Evolutionary conservation across 176 grass and related monocot species (phyloP).

Genomic region (Tuctoria greenei): DNA sequence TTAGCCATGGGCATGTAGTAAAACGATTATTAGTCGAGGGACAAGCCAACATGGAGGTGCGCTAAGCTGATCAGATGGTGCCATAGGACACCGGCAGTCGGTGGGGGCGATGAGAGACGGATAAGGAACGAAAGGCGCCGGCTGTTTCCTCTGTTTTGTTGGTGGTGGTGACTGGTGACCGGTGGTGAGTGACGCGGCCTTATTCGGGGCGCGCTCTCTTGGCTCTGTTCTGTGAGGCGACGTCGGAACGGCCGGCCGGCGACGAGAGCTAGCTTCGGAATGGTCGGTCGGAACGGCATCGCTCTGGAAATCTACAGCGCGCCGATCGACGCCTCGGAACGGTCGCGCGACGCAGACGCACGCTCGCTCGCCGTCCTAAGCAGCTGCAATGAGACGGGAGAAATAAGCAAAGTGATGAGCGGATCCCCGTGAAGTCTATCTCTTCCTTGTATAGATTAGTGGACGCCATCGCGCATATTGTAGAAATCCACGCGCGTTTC

Average conservation of each 20-base stretch:
- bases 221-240: slow-evolving; percentile 32
- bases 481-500: not conserved
- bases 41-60: not conserved
- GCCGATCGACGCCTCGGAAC: not conserved
- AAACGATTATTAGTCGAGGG: not conserved
- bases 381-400: not conserved
- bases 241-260: slow-evolving; percentile 40
- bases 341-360: not conserved
- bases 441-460: not conserved
- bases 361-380: not conserved
- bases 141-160: not conserved
- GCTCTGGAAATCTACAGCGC: not conserved
- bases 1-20: not conserved
- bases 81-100: not conserved
- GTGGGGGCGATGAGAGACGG: not conserved
- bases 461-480: no score
- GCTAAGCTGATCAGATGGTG: not conserved
- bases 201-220: not conserved
- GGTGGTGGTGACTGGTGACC: no score
- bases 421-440: no score
- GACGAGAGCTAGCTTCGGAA: not conserved
- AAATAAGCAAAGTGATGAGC: not conserved
- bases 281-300: slow-evolving; percentile 3
- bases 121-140: not conserved
- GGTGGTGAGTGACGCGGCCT: not conserved